Evolutionary conservation across 2,329 filamentous ascomycete genomes (phyloP), one percentile per base, ranked within the genome.

Genomic region (Trichocomaceae sp.): DNA sequence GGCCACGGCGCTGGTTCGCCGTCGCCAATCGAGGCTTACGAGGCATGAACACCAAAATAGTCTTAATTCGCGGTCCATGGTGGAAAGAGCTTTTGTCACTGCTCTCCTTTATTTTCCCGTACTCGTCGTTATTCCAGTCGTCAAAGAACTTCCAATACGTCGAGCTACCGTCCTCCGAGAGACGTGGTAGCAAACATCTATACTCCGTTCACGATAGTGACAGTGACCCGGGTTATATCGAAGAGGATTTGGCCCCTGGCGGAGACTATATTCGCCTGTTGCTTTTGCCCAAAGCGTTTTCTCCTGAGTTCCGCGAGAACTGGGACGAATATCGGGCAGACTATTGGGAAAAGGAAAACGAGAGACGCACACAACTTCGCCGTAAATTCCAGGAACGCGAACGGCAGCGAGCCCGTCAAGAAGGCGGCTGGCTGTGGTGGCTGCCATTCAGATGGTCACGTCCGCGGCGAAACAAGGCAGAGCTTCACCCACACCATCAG

Each of bases 281-380:
- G 17, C 78, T 99, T 7, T 81, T 96, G 10, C 90, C 93, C 1
- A 99, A 99, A 68, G 90, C 91, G 0, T 99, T 99, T 66, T 95
- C 89, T 5, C 86, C 93, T 0, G 90, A 89, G 47, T 99, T 99
- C 66, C 82, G 93, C 19, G 91, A 97, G 69, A 95, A 96, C 61
- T 99, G 93, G 93, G 93, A 99, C 66, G 79, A 92, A 15, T 99
- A 95, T 72, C 82, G 93, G 52, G 85, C 86, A 33, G 91, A 96
- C 58, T 99, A 96, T 72, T 99, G 93, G 93, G 92, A 96, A 63
- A 85, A 85, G 58, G 93, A 99, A 70, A 99, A 99, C 66, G 90
- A 95, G 69, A 85, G 92, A 2, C 84, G 93, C 12, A 82, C 86
- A 2, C 75, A 87, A 55, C 76, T 96, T 22, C 81, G 89, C 20